Conservation (phyloP, 305 asterid species). For the Fraxinus latifolia region DNA sequence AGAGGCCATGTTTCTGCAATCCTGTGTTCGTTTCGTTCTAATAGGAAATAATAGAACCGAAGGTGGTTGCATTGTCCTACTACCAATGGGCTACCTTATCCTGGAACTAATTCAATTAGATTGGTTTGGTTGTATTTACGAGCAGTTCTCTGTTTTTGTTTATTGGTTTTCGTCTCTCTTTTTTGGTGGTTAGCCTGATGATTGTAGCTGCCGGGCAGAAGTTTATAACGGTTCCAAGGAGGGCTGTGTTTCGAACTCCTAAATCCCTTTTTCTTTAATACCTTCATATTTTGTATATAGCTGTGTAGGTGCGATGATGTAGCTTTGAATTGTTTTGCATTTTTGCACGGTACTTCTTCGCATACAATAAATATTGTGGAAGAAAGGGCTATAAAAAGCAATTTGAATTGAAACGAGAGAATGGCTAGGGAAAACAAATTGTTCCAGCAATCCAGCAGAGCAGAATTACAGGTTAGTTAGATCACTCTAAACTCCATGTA, state of each 20-base stretch:
- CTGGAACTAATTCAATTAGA: not conserved
- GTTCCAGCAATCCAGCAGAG: slow-evolving; percentile 12
- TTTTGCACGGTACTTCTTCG: too few species aligned
- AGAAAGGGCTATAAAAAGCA: not conserved
- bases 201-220: too few species aligned
- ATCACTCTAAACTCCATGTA: not conserved
- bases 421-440: not conserved
- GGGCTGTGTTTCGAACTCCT: slow-evolving; percentile 32
- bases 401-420: not conserved
- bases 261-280: slow-evolving; percentile 25
- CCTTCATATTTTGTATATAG: slow-evolving; percentile 34
- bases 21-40: not conserved
- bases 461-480: not conserved
- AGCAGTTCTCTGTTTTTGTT: not conserved
- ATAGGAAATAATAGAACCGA: not conserved
- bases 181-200: not conserved
- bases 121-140: not conserved
- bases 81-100: not conserved
- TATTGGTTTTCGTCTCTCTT: not conserved
- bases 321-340: not conserved
- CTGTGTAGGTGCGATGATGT: slow-evolving; percentile 23
- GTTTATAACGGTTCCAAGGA: slow-evolving; percentile 17
- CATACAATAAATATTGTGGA: too few species aligned
- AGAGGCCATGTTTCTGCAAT: not conserved
- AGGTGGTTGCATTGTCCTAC: not conserved